A percentile compares a stretch with the other conserved stretches of the same genome.
Conservation (phyloP, 176 grass and related monocot genomes). For the Cymbopogon citratus region DNA sequence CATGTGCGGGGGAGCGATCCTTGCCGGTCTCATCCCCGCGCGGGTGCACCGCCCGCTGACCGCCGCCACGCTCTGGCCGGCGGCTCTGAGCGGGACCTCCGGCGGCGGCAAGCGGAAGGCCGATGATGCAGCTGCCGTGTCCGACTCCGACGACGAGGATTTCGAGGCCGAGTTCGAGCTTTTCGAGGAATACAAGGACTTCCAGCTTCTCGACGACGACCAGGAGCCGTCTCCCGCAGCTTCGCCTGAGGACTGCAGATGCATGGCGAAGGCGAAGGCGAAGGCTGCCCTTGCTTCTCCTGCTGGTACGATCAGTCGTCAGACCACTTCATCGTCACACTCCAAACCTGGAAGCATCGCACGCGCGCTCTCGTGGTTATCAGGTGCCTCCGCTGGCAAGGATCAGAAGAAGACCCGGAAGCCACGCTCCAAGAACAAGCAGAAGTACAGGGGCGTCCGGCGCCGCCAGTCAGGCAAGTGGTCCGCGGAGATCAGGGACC, state of each 20-base stretch:
- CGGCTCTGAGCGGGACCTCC: not conserved
- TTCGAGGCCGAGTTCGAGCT: not conserved
- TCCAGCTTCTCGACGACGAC: not conserved
- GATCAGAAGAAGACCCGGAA: no score
- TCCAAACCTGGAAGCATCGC: not conserved
- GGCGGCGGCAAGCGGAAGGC: not conserved
- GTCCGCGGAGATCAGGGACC: conserved; percentile 75
- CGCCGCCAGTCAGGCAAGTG: conserved; percentile 47
- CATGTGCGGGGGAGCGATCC: conserved; percentile 61
- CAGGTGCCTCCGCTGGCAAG: not conserved
- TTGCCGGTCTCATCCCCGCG: conserved; percentile 6
- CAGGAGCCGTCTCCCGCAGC: not conserved
- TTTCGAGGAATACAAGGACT: not conserved
- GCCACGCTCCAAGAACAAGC: not conserved
- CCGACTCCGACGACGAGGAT: not conserved
- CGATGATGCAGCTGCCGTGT: not conserved
- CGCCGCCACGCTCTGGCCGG: conserved; percentile 11
- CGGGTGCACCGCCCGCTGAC: conserved; percentile 21
- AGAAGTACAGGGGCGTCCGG: conserved; percentile 45
- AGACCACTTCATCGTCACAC: not conserved
- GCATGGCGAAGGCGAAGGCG: not conserved
- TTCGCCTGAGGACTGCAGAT: not conserved
- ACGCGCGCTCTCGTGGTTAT: not conserved
- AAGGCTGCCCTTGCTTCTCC: not conserved
- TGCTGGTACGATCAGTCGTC: not conserved